Evolutionary conservation across 768 basidiomycete species (phyloP).

Genomic region (Lanmaoa pseudosensibilis): DNA sequence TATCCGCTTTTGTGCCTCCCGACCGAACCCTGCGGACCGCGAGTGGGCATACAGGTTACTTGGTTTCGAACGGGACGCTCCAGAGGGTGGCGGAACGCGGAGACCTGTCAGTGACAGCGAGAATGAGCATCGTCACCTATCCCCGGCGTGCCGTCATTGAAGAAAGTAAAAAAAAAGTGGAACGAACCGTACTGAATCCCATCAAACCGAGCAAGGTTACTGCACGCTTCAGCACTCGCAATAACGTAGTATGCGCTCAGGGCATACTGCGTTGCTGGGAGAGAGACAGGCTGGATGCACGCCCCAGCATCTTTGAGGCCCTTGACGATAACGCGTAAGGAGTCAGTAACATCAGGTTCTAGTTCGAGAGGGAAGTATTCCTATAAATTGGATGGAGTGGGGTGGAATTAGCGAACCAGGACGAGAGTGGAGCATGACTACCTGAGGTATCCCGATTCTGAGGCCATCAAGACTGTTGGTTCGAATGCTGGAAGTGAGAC

Average conservation of each 20-base stretch:
- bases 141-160: background rate
- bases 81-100: conserved; percentile 45
- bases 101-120: conserved; percentile 40
- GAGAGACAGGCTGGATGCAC: conserved; percentile 64
- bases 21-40: conserved; percentile 73
- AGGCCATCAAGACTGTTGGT: conserved; percentile 47
- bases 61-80: conserved; percentile 47
- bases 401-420: background rate
- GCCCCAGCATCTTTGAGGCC: conserved; percentile 57
- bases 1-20: conserved; percentile 84
- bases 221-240: conserved; percentile 90
- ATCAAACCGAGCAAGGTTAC: conserved; percentile 87
- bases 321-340: conserved; percentile 47
- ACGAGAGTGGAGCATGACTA: conserved; percentile 28
- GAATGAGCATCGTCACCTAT: background rate
- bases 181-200: conserved; percentile 79
- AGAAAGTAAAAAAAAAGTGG: conserved; percentile 9
- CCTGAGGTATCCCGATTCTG: conserved; percentile 75
- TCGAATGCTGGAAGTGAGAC: background rate
- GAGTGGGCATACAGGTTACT: conserved; percentile 62
- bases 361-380: conserved; percentile 83
- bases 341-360: conserved; percentile 41
- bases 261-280: conserved; percentile 69
- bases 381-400: conserved; percentile 24
- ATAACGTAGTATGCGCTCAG: conserved; percentile 96